Conservation (phyloP, 495 filamentous ascomycete species). For the Clohesyomyces aquaticus region DNA sequence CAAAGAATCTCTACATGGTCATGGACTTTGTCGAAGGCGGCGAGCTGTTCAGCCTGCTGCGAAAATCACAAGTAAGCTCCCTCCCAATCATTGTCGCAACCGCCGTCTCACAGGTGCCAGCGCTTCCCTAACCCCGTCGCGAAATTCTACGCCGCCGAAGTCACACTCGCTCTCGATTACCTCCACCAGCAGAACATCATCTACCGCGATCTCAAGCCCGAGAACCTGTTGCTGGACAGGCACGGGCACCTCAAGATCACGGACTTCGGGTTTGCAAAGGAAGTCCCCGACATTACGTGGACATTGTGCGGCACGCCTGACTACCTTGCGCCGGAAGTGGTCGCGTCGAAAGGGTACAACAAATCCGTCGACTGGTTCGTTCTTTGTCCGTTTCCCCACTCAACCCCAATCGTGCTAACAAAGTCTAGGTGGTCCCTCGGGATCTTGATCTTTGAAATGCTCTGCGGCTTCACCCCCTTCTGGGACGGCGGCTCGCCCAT, state of each 20-base stretch:
- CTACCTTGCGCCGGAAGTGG: conserved; percentile 95
- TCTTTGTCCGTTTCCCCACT: background rate
- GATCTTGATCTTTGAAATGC: conserved; percentile 99
- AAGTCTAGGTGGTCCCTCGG: conserved; percentile 88
- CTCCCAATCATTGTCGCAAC: background rate
- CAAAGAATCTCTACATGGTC: conserved; percentile 97
- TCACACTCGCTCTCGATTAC: conserved; percentile 93
- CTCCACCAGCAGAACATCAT: conserved; percentile 95
- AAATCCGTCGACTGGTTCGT: conserved; percentile 98
- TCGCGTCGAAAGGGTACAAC: conserved; percentile 97
- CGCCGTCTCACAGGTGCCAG: conserved; percentile 51
- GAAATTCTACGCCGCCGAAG: conserved; percentile 98
- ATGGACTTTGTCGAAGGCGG: conserved; percentile 99
- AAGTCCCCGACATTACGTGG: conserved; percentile 98
- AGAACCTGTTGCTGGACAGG: conserved; percentile 91
- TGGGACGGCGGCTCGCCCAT: conserved; percentile 97
- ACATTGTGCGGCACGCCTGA: conserved; percentile 98
- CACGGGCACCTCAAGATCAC: conserved; percentile 98
- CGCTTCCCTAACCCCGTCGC: conserved; percentile 98
- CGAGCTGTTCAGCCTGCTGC: conserved; percentile 90
- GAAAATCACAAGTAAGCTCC: conserved; percentile 93
- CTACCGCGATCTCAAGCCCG: conserved; percentile 95
- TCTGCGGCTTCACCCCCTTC: conserved; percentile 97
- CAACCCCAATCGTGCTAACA: conserved; percentile 29
- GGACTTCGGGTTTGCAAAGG: conserved; percentile 98